Conservation (phyloP, 306 rosid genomes). For the Senna tora region DNA sequence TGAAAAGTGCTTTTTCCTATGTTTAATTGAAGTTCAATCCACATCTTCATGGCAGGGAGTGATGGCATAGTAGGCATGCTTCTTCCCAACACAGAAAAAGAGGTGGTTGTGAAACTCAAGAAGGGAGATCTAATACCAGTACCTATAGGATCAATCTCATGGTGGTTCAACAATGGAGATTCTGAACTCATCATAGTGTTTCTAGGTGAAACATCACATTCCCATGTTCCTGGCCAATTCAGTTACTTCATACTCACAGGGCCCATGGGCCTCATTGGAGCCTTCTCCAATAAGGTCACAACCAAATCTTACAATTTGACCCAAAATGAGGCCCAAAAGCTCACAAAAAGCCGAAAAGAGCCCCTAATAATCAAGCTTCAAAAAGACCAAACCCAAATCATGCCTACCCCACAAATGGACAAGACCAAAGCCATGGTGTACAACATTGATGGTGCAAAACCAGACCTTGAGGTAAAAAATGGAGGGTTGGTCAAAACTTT, state of each 20-base stretch:
- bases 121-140: constrained; percentile 55
- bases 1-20: no score
- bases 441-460: constrained; percentile 28
- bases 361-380: constrained; percentile 37
- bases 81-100: constrained; percentile 32
- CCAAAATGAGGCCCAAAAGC: constrained; percentile 30
- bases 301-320: constrained; percentile 30
- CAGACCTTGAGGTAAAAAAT: constrained; percentile 14
- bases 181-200: constrained; percentile 38
- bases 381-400: neutral
- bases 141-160: constrained; percentile 44
- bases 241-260: constrained; percentile 47
- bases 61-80: constrained; percentile 52
- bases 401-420: constrained; percentile 40
- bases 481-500: constrained; percentile 28
- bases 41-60: no score
- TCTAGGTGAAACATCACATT: constrained; percentile 46
- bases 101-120: constrained; percentile 45
- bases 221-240: constrained; percentile 41
- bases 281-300: constrained; percentile 46
- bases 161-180: constrained; percentile 62
- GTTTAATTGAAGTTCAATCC: no score
- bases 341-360: constrained; percentile 47
- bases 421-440: constrained; percentile 30
- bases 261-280: constrained; percentile 36